Conservation (phyloP, 108 stramenopile genomes). For the Poteriospumella lacustris region DNA sequence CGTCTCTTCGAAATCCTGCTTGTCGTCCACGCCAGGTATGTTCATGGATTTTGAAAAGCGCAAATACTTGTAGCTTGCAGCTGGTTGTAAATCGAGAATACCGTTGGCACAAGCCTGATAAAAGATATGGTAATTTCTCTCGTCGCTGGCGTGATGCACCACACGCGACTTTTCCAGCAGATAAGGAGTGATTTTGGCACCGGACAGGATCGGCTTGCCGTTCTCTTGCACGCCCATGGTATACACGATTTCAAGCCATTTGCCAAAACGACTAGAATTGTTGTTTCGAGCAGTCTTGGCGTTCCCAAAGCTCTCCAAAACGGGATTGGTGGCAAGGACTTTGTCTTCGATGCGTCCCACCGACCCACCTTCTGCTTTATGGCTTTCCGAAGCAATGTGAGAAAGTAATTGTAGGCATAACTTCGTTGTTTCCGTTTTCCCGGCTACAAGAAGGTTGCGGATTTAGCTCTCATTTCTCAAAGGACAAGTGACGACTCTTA, state of each 20-base stretch:
- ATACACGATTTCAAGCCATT: conserved; percentile 46
- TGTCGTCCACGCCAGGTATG: conserved; percentile 42
- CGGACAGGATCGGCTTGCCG: not conserved
- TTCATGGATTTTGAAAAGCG: conserved; percentile 23
- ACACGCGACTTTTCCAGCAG: conserved; percentile 43
- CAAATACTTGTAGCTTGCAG: conserved; percentile 43
- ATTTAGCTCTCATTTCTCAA: no score
- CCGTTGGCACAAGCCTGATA: conserved; percentile 45
- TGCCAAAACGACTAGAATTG: conserved; percentile 41
- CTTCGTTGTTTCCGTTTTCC: conserved; percentile 56
- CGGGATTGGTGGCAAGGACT: conserved; percentile 46
- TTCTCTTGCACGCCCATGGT: not conserved
- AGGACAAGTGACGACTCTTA: no score
- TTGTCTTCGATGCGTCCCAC: conserved; percentile 41
- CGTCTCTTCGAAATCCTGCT: not conserved
- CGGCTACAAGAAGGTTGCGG: conserved; percentile 4
- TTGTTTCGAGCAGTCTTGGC: conserved; percentile 49
- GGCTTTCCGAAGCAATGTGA: conserved; percentile 28
- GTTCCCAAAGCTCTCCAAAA: conserved; percentile 53
- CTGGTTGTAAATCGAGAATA: conserved; percentile 28
- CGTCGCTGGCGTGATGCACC: conserved; percentile 52
- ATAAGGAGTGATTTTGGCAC: conserved; percentile 48
- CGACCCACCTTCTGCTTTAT: not conserved
- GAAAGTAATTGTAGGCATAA: conserved; percentile 65
- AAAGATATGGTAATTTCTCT: conserved; percentile 65